phyloP scores from a whole-genome alignment of 345 rosid genomes.

The Sisymbrium altissimum region DNA sequence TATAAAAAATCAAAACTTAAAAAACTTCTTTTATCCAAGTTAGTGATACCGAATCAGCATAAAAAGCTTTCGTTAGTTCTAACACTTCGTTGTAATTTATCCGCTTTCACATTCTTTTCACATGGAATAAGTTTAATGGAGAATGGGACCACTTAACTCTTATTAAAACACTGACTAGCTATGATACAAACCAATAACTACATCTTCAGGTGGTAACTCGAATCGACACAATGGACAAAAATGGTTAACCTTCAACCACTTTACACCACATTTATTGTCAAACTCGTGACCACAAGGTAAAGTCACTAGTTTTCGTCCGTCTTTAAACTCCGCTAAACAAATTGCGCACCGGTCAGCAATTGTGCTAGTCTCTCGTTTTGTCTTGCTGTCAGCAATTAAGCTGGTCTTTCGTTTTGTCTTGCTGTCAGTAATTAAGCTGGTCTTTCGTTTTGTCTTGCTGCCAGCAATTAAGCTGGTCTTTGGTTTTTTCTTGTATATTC shows the following conservation, averaged over 20 bases:
- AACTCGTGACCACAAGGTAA: slow-evolving; percentile 28
- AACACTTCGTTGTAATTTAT: no score
- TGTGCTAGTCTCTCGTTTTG: not conserved
- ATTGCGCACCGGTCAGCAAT: slow-evolving; percentile 4
- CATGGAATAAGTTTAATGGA: no score
- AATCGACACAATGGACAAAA: slow-evolving; percentile 29
- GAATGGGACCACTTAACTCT: no score
- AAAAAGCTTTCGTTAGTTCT: no score
- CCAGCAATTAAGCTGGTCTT: not conserved
- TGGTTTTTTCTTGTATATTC: not conserved
- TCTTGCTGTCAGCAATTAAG: not conserved
- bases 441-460: not conserved
- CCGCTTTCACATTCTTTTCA: no score
- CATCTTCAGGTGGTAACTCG: slow-evolving; percentile 9
- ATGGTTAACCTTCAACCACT: slow-evolving; percentile 5
- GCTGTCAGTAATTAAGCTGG: not conserved
- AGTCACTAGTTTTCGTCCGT: not conserved
- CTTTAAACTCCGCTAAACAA: not conserved
- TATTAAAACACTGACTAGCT: no score
- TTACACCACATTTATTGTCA: slow-evolving; percentile 2
- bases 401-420: not conserved
- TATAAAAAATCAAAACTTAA: no score
- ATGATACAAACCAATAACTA: not conserved
- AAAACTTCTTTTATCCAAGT: no score
- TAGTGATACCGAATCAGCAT: no score